A percentile compares a stretch with the other conserved stretches of the same genome.
phyloP scores from a whole-genome alignment of 805 yeast genomes.

The Jamesozyma rosinii region DNA sequence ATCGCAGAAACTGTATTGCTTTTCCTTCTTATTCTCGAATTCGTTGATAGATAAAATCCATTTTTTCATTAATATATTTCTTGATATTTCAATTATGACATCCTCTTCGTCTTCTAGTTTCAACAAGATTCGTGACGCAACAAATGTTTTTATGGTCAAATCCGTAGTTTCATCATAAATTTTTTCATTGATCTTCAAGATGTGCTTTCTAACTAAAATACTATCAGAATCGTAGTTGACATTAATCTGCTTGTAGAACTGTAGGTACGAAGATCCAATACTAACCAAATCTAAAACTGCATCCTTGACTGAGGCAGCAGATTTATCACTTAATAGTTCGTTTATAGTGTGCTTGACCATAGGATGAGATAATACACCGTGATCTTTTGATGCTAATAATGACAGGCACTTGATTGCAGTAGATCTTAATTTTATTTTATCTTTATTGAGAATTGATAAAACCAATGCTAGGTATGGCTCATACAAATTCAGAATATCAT shows the following conservation, averaged over 20 bases:
- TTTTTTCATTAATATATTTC: conserved; percentile 29
- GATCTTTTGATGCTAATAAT: conserved; percentile 43
- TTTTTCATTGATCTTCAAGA: conserved; percentile 41
- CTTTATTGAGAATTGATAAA: conserved; percentile 39
- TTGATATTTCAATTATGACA: conserved; percentile 37
- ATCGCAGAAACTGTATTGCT: conserved; percentile 6
- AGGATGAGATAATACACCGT: conserved; percentile 40
- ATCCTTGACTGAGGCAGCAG: conserved; percentile 68
- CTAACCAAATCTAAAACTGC: conserved; percentile 61
- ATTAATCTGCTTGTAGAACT: conserved; percentile 43
- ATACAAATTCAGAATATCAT: conserved; percentile 33
- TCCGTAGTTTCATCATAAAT: conserved; percentile 37
- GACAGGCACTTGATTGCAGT: conserved; percentile 61
- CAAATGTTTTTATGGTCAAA: conserved; percentile 30
- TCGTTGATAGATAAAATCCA: conserved; percentile 28
- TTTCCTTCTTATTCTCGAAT: conserved; percentile 8
- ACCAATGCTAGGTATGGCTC: conserved; percentile 46
- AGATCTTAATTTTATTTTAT: conserved; percentile 45
- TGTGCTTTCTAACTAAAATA: conserved; percentile 53
- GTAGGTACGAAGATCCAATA: conserved; percentile 30
- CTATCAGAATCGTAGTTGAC: conserved; percentile 46
- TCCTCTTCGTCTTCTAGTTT: conserved; percentile 68
- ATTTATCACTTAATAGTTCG: conserved; percentile 44
- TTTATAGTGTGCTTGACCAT: conserved; percentile 45
- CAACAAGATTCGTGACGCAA: conserved; percentile 44